Conservation (phyloP, 345 rosid genomes). For the Euphorbia pulcherrima region DNA sequence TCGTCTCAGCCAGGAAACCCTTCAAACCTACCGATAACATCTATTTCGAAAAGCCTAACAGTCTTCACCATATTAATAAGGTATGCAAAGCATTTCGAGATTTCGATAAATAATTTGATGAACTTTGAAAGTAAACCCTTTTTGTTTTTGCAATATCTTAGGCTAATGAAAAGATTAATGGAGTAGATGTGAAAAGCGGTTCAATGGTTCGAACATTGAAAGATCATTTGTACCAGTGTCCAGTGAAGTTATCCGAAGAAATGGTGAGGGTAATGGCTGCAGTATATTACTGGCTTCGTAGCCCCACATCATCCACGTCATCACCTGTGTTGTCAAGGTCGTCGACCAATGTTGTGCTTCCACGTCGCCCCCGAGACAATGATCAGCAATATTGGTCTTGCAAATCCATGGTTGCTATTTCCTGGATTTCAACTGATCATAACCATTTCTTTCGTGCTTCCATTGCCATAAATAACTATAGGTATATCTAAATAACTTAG, state of each 20-base stretch:
- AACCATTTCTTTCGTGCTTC: slow-evolving; percentile 62
- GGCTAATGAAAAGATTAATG: slow-evolving; percentile 30
- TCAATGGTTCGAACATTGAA: slow-evolving; percentile 50
- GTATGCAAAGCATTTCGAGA: slow-evolving; percentile 28
- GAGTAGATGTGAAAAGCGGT: slow-evolving; percentile 34
- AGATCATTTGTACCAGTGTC: slow-evolving; percentile 77
- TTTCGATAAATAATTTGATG: not conserved
- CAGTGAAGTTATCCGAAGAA: slow-evolving; percentile 84
- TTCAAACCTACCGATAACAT: slow-evolving; percentile 36
- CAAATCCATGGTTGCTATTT: slow-evolving; percentile 67
- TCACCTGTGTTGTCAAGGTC: slow-evolving; percentile 60
- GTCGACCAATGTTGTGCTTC: slow-evolving; percentile 58
- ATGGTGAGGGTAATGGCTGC: slow-evolving; percentile 88
- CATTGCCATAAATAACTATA: slow-evolving; percentile 65
- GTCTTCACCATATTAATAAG: slow-evolving; percentile 41
- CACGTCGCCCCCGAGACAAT: slow-evolving; percentile 39
- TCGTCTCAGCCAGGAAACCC: slow-evolving; percentile 43
- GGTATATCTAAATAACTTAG: slow-evolving; percentile 45
- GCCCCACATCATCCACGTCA: slow-evolving; percentile 45
- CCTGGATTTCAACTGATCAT: slow-evolving; percentile 67
- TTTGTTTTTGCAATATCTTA: slow-evolving; percentile 18
- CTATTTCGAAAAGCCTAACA: slow-evolving; percentile 38
- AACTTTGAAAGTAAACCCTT: slow-evolving; percentile 6
- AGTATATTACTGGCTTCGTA: slow-evolving; percentile 73
- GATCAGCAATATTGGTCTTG: slow-evolving; percentile 61